Evolutionary conservation across 2,329 filamentous ascomycete genomes (phyloP), one percentile per base, ranked within the genome.

Genomic region (Nemania bipapillata): DNA sequence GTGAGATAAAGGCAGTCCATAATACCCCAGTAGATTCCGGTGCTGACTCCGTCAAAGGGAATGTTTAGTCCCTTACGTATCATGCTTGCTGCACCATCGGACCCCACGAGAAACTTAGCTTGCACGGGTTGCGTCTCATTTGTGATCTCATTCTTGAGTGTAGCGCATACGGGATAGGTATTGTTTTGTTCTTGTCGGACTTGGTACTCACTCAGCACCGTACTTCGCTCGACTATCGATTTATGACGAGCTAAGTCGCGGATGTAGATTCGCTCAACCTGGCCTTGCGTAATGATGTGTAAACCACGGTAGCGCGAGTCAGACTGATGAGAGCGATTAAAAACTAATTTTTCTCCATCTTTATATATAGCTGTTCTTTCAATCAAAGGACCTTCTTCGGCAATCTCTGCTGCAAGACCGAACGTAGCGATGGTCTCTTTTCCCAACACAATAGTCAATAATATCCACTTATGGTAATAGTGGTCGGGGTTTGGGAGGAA

Each of bases 211-310:
- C 64, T 70, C 20, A 78, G 40, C 28, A 69, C 70, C 0, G 60
- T 71, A 67, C 70, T 68, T 2, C 78, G 74, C 65, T 79, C 78
- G 2, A 80, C 78, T 1, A 80, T 67, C 2, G 71, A 67, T 42
- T 75, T 68, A 56, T 81, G 79, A 0, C 79, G 74, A 3, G 73
- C 47, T 5, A 81, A 66, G 63, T 81, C 79, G 6, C 80, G 74
- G 24, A 81, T 74, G 57, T 76, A 81, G 37, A 81, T 78, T 12
- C 75, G 69, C 68, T 81, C 79, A 8, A 81, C 56, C 63, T 80
- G 79, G 1, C 79, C 76, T 54, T 81, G 79, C 0, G 79, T 79
- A 59, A 80, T 78, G 64, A 80, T 73, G 61, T 80, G 77, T 3
- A 80, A 53, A 12, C 80, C 79, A 26, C 76, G 75, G 60, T 79